Evolutionary conservation across 805 yeast species (phyloP), one percentile per base, ranked within the genome.

Genomic region (Kazachstania kunashirensis): DNA sequence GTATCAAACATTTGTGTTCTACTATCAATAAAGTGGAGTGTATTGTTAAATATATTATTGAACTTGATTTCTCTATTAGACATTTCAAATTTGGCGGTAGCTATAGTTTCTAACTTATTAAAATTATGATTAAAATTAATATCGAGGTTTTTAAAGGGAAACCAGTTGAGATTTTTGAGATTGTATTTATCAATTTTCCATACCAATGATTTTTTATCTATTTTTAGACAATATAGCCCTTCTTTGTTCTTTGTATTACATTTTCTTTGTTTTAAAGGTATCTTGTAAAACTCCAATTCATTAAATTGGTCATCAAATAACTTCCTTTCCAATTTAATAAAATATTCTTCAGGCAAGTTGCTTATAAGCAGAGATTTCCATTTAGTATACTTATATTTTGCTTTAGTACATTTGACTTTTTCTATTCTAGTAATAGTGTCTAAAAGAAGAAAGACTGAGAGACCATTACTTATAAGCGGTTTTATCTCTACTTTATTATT

Each of bases 261-360:
- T 3, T 10, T 10, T 17, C 24, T 23, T 14, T 13, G 11, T 26
- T 24, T 25, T 6, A 33, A 4, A 15, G 36, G 23, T 5, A 42
- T 5, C 23, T 46, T 47, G 28, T 38, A 49, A 29, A 49, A 46
- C 16, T 50, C 53, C n/a, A 48, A 37, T 31, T 46, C 28, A 32
- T 44, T 38, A 20, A 45, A 49, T 5, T 46, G 34, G 2, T 26
- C 20, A 28, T 51, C 51, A 34, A 44, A 41, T 11, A 48, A 24
- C 20, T 14, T 14, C 8, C 17, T 19, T 14, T 30, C 23, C 14
- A 36, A 5, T 9, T 36, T 24, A 10, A 11, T n/a, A 31, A 25
- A 13, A 25, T 13, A 19, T 12, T 18, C 21, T 11, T 10, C 29
- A 2, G 29, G 16, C 9, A 10, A n/a, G n/a, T n/a, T n/a, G n/a